These are phyloP conservation scores for Krasilnikovozyma curviuscula DNA, from an alignment of 768 basidiomycete genomes.

Conservation along the genomic window DNA sequence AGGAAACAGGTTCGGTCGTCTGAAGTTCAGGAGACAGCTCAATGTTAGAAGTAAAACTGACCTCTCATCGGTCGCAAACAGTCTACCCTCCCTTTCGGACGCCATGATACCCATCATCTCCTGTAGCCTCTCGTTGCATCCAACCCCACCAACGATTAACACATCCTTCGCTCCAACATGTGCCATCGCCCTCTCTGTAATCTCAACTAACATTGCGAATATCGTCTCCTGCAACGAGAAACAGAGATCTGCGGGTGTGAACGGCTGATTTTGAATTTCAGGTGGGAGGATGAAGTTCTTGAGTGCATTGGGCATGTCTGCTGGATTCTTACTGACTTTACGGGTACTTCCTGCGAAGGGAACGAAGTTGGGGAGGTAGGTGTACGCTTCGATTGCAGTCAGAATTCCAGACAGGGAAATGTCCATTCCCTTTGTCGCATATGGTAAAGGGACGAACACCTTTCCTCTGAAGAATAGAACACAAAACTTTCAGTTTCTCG, in stretches of 20 bases:
- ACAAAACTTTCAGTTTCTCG: neutral
- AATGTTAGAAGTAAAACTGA: conserved; percentile 23
- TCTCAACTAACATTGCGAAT: conserved; percentile 96
- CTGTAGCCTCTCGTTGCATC: conserved; percentile 85
- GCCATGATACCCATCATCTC: conserved; percentile 99
- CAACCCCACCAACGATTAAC: conserved; percentile 95
- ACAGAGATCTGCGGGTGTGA: conserved; percentile 82
- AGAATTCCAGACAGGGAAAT: conserved; percentile 86
- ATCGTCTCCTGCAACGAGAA: conserved; percentile 93
- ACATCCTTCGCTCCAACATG: conserved; percentile 93
- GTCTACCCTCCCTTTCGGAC: conserved; percentile 59
- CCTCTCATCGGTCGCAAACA: conserved; percentile 95
- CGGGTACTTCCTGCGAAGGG: neutral
- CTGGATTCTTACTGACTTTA: neutral
- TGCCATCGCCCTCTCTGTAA: conserved; percentile 97
- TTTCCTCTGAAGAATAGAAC: conserved; percentile 43
- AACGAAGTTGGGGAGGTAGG: conserved; percentile 22
- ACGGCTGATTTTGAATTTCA: neutral
- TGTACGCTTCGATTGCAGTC: conserved; percentile 71
- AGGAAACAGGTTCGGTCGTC: neutral
- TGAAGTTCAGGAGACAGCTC: neutral
- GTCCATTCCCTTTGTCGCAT: conserved; percentile 98
- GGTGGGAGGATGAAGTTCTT: no score
- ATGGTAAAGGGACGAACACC: conserved; percentile 64
- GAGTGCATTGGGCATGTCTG: neutral